Percentiles rank a stretch among this genome's conserved stretches.
These are phyloP conservation scores for Fusarium veterinarium DNA, from an alignment of 2,329 filamentous ascomycete species.

Conservation along the genomic window DNA sequence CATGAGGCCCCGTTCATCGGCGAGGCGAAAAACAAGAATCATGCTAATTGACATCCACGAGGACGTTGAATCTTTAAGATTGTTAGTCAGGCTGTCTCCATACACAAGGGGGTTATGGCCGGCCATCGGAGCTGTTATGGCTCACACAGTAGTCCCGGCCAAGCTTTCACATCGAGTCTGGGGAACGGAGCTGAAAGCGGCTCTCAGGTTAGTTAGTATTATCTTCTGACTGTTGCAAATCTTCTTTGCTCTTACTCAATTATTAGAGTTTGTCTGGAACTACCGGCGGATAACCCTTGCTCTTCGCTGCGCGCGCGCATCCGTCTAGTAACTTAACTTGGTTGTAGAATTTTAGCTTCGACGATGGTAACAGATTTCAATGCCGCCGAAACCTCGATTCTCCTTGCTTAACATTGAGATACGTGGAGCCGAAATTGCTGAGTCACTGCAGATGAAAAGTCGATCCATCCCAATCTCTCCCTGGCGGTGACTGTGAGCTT, in stretches of 20 bases:
- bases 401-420: conserved; percentile 2
- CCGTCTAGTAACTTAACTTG: not conserved
- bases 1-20: conserved; percentile 18
- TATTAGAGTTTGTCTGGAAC: conserved; percentile 3
- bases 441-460: conserved; percentile 13
- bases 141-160: conserved; percentile 26
- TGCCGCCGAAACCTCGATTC: not conserved
- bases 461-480: conserved; percentile 20
- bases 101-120: conserved; percentile 10
- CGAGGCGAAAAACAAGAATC: conserved; percentile 16
- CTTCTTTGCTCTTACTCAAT: not conserved
- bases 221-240: conserved; percentile 3
- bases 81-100: conserved; percentile 16
- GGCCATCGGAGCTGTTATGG: conserved; percentile 37
- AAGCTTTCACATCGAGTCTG: conserved; percentile 31
- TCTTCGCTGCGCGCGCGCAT: not conserved
- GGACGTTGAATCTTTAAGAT: not conserved
- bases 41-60: not conserved
- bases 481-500: conserved; percentile 23
- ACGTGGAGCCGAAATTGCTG: conserved; percentile 13
- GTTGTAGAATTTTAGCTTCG: not conserved
- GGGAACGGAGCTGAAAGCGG: conserved; percentile 33
- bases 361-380: not conserved
- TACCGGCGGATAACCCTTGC: not conserved
- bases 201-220: not conserved